A percentile compares a stretch with the other conserved stretches of the same genome.
Conservation (phyloP, 1,139 yeast genomes). For the Pichia sp. region DNA sequence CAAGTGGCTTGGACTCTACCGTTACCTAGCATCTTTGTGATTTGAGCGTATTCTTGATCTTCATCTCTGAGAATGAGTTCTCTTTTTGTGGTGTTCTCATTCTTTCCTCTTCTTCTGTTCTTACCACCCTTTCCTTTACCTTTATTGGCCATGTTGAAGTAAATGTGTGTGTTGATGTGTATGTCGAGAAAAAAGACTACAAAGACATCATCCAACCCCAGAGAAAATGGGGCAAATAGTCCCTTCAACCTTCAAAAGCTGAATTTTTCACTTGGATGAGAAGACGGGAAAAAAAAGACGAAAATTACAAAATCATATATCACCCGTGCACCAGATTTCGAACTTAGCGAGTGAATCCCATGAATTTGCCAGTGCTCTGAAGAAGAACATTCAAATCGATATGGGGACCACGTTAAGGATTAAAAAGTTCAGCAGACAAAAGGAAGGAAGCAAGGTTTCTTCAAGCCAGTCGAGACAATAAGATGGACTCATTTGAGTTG, state of each 20-base stretch:
- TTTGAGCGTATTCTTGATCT: slow-evolving; percentile 98
- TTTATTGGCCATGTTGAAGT: slow-evolving; percentile 29
- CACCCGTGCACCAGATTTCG: background rate
- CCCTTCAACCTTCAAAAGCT: background rate
- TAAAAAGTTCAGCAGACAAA: no score
- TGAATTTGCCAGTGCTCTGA: background rate
- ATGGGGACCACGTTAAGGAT: no score
- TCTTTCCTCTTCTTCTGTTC: slow-evolving; percentile 99
- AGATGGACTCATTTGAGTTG: slow-evolving; percentile 75
- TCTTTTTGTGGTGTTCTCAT: slow-evolving; percentile 89
- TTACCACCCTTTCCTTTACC: slow-evolving; percentile 52
- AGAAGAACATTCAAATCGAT: background rate
- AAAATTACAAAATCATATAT: background rate
- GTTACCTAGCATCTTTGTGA: slow-evolving; percentile 96
- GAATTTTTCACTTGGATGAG: background rate
- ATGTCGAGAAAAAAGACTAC: background rate
- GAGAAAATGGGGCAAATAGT: background rate
- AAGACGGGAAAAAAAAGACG: background rate
- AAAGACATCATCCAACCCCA: background rate
- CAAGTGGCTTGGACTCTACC: slow-evolving; percentile 95
- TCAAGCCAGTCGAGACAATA: background rate
- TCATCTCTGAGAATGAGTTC: slow-evolving; percentile 90
- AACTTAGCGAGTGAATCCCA: background rate
- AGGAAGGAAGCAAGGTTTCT: background rate
- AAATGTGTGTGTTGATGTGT: background rate